Evolutionary conservation across 1,284 basidiomycete genomes (phyloP), one percentile per base, ranked within the genome.

Genomic region (Uromyces viciae-fabae): DNA sequence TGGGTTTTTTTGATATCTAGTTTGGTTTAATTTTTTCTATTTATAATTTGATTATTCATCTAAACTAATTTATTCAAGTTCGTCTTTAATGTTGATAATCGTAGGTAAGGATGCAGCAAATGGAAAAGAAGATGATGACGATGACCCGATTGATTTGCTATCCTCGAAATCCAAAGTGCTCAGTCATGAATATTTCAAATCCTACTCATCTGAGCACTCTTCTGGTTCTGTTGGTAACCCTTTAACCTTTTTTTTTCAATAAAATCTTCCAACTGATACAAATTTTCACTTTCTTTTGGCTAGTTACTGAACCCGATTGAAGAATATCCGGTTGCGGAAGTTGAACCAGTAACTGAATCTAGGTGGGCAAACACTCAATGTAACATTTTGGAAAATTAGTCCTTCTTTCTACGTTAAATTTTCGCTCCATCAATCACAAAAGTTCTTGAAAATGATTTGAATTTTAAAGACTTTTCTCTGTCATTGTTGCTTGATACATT

Each of bases 231-330:
- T 72, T 19, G 52, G 69, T n/a, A 9, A 31, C 14, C 25, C 19
- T 25, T 3, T 52, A 28, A 14, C 38, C 2, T 19, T 28, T 54
- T 72, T 28, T 36, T 31, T 38, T 38, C n/a, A 3, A 15, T 36
- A 28, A 46, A 46, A 38, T 5, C 25, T 42, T 19, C 43, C 2
- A 22, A 0, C n/a, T 54, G 38, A 17, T 38, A 49, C 22, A 42
- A 38, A 22, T 22, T 52, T 33, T 9, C 31, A 54, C 3, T 36
- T 3, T 7, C 15, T 71, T 28, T 42, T 31, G 1, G 3, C 17
- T 22, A 72, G 69, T 72, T 72, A 54, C 31, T 72, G 31, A 72
- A 72, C 69, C 49, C 69, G 22, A 54, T 54, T 46, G 38, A 42
- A 25, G 69, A 72, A 19, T 38, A 49, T 7, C 69, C 69, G 11